Base-by-base conservation (phyloP, 2,329 filamentous ascomycete species). In the Pyrenophora graminea region DNA sequence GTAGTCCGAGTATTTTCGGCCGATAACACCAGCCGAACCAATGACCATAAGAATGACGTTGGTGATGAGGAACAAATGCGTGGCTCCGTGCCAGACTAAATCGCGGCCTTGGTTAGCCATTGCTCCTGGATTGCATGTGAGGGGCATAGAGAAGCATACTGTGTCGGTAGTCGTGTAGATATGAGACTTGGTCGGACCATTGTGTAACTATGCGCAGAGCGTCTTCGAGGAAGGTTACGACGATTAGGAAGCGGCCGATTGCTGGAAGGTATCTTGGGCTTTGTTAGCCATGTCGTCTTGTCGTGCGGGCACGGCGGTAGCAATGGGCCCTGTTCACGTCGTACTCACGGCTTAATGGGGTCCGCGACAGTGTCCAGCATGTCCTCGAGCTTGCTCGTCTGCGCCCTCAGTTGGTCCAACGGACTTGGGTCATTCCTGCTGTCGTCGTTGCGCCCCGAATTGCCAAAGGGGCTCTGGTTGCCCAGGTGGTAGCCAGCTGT, bases 341-440 rank as follows among this genome's bases (percentile, higher is more conserved):
- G 53, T 53, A 85, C 89, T 74, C 84, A 99, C 89, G 94, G 94
- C 82, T 96, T 97, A 63, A 97, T 78, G 41, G 94, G 94, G 71
- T 96, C 93, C 68, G 91, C 88, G 69, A 91, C 63, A 23, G 85
- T 90, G 76, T 97, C 94, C 71, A 99, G 77, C 72, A 90, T 78
- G 73, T 99, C 94, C 79, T 99, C 94, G 62, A 99, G 93, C 83
- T 97, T 97, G 87, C 90, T 96, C 44, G 94, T 99, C 77, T 97
- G 92, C 74, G 91, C 85, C 59, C 94, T 84, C 71, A 99, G 91
- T 67, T 90, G 84, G 74, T 97, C 94, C 64, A 99, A 84, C 51
- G 88, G 86, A 74, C 85, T 90, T 41, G 87, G 83, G 66, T 91
- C 87, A 70, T 82, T 83, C 51, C 80, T 83, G 52, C 81, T 84